These are phyloP conservation scores for Aquilaria sinensis DNA, from an alignment of 345 rosid species.

Conservation along the genomic window DNA sequence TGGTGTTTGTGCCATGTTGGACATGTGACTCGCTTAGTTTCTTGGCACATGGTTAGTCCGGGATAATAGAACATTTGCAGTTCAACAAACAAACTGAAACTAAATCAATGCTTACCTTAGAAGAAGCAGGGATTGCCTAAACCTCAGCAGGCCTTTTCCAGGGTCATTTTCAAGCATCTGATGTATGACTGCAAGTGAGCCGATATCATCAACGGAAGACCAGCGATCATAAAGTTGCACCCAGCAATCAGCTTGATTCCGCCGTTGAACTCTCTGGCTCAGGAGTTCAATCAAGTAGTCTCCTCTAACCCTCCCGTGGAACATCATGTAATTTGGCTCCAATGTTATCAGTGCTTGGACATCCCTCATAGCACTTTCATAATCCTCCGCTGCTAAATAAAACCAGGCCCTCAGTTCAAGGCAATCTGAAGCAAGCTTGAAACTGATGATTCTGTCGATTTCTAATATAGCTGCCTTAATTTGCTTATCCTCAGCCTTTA, in stretches of 20 bases:
- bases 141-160: conserved; percentile 59
- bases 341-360: conserved; percentile 57
- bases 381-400: conserved; percentile 62
- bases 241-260: conserved; percentile 83
- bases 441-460: conserved; percentile 54
- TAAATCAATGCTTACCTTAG: conserved; percentile 48
- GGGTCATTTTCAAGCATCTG: conserved; percentile 86
- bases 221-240: conserved; percentile 79
- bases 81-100: neutral
- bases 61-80: conserved; percentile 1
- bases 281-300: conserved; percentile 55
- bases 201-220: conserved; percentile 95
- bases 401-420: conserved; percentile 90
- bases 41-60: too few relatives aligned
- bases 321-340: conserved; percentile 63
- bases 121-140: conserved; percentile 90
- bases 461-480: conserved; percentile 60
- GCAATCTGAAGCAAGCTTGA: conserved; percentile 69
- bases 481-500: conserved; percentile 50
- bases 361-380: conserved; percentile 68
- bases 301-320: conserved; percentile 49
- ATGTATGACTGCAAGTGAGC: conserved; percentile 78
- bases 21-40: too few relatives aligned
- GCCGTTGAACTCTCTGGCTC: conserved; percentile 28
- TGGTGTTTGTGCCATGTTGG: too few relatives aligned